Conservation (phyloP, 345 rosid species). For the Iberis pinnata region DNA sequence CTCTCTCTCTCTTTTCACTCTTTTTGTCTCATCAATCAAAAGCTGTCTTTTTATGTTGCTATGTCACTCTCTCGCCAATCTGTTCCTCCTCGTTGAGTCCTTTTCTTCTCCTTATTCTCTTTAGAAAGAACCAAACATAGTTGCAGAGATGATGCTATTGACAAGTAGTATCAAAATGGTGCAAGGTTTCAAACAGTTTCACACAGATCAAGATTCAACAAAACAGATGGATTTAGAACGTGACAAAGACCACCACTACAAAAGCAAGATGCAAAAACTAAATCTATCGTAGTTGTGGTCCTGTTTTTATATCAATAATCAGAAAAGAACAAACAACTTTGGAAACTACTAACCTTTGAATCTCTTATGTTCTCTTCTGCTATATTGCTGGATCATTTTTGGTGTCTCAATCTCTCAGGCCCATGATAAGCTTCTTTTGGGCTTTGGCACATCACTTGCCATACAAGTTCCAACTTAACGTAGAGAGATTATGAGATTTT, state of each 20-base stretch:
- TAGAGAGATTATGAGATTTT: slow-evolving; percentile 9
- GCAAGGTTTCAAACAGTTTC: slow-evolving; percentile 1
- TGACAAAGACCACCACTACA: slow-evolving; percentile 27
- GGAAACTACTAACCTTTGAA: background rate
- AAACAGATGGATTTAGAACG: slow-evolving; percentile 7
- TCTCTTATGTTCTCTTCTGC: background rate
- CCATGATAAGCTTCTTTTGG: slow-evolving; percentile 11
- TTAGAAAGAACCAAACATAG: background rate
- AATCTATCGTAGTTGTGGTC: slow-evolving; percentile 14
- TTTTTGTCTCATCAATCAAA: slow-evolving; percentile 24
- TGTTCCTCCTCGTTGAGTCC: slow-evolving; percentile 31
- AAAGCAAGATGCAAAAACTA: background rate
- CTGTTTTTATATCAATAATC: slow-evolving; percentile 21
- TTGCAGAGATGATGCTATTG: slow-evolving; percentile 28
- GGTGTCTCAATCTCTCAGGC: background rate
- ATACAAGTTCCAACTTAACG: too few species aligned
- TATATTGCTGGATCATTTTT: background rate
- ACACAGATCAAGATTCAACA: too few species aligned
- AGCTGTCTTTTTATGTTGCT: slow-evolving; percentile 20
- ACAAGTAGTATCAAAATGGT: slow-evolving; percentile 31
- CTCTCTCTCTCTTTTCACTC: slow-evolving; percentile 16
- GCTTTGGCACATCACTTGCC: slow-evolving; percentile 16
- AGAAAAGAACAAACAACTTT: slow-evolving; percentile 17
- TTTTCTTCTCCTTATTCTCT: slow-evolving; percentile 13
- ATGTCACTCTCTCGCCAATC: slow-evolving; percentile 30